phyloP scores from a whole-genome alignment of 352 stramenopile species.

The Phytophthora boehmeriae region DNA sequence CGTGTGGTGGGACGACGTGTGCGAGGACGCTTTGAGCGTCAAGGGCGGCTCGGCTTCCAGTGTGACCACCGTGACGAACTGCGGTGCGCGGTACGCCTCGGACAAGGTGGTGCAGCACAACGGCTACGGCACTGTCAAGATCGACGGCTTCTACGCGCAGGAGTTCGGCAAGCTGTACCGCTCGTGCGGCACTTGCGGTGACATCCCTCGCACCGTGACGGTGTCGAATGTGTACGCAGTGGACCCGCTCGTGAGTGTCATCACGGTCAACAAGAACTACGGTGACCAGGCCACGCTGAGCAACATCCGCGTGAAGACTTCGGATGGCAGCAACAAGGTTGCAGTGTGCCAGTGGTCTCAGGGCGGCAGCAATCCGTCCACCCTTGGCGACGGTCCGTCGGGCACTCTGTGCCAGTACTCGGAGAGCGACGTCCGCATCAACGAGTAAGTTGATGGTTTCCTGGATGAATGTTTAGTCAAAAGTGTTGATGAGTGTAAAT shows the following conservation, averaged over 20 bases:
- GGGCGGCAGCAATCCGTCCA: slow-evolving; percentile 20
- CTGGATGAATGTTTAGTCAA: not conserved
- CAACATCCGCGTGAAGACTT: slow-evolving; percentile 32
- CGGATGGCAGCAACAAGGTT: not conserved
- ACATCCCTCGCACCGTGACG: slow-evolving; percentile 30
- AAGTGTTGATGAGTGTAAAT: slow-evolving; percentile 32
- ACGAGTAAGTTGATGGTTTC: slow-evolving; percentile 2
- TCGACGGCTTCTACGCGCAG: slow-evolving; percentile 15
- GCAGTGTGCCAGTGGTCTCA: slow-evolving; percentile 41
- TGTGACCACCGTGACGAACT: slow-evolving; percentile 32
- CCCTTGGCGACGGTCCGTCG: slow-evolving; percentile 33
- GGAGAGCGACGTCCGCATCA: slow-evolving; percentile 16
- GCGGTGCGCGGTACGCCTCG: slow-evolving; percentile 39
- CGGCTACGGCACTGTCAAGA: slow-evolving; percentile 10
- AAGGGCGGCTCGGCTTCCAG: slow-evolving; percentile 37
- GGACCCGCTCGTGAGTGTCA: slow-evolving; percentile 28
- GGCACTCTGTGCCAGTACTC: slow-evolving; percentile 19
- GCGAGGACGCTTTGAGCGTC: slow-evolving; percentile 34
- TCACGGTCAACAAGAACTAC: slow-evolving; percentile 51
- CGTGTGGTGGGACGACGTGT: slow-evolving; percentile 17
- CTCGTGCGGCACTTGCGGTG: slow-evolving; percentile 38
- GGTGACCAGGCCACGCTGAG: slow-evolving; percentile 36
- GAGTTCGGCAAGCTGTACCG: slow-evolving; percentile 23
- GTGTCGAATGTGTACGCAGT: slow-evolving; percentile 45
- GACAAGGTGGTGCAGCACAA: slow-evolving; percentile 39